Percentiles rank a stretch among this genome's conserved stretches.
Evolutionary conservation across 73 alveolate genomes (phyloP).

Genomic region (Paramecium sonneborni): DNA sequence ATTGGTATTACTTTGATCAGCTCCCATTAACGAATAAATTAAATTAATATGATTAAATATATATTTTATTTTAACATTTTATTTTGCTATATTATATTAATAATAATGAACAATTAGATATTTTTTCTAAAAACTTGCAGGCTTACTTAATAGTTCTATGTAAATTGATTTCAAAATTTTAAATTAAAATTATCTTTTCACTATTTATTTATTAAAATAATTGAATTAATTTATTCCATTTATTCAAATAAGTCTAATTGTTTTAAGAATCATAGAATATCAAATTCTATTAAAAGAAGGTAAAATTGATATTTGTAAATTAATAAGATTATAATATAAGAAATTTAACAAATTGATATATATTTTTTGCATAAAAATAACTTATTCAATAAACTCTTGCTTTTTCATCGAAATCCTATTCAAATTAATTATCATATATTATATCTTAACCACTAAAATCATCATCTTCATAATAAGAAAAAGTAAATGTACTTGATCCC

Average conservation of each 20-base stretch:
- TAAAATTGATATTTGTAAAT: no score
- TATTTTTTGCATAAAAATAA: neutral
- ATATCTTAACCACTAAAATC: conserved; percentile 23
- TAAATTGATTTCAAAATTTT: no score
- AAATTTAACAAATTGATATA: neutral
- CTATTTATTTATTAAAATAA: no score
- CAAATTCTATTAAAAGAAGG: no score
- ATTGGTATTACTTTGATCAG: neutral
- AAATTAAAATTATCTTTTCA: no score
- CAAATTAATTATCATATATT: conserved; percentile 31
- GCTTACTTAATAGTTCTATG: no score
- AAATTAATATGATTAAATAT: neutral
- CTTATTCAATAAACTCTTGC: conserved; percentile 25
- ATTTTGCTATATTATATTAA: neutral
- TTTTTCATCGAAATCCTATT: conserved; percentile 4
- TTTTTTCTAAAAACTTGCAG: no score
- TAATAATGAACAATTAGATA: no score
- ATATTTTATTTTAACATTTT: neutral
- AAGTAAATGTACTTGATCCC: conserved; percentile 49
- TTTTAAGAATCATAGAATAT: no score
- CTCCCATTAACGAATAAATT: conserved; percentile 46
- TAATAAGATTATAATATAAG: no score
- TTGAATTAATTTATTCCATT: no score
- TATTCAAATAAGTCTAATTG: no score
- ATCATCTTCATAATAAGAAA: conserved; percentile 3